Base-by-base conservation (phyloP, 768 basidiomycete genomes). In the Pleurotus pulmonarius region DNA sequence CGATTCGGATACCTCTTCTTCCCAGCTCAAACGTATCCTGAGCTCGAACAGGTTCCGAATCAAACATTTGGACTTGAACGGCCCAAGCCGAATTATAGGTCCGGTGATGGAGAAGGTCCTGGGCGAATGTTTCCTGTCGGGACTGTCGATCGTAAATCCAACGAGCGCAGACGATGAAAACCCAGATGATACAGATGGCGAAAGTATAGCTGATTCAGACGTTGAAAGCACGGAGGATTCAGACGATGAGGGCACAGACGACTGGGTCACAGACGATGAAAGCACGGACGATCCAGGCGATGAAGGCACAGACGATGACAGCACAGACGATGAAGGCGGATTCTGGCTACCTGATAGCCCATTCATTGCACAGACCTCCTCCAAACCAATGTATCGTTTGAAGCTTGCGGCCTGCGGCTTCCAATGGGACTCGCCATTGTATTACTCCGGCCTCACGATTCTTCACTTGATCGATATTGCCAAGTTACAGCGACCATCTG, bases 261-360 rank as follows among this genome's bases (percentile, higher is more conserved):
- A 26, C 26, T 2, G 7, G 4, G 4, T 5, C 26, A 26, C 26
- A 26, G 26, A 26, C 7, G 26, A 26, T 7, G 26, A 26, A 26
- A 26, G 7, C 26, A 5, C 26, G 7, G 26, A 26, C 7, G 26
- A 26, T 26, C 26, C 26, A 26, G 26, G 7, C 7, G 26, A 26
- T 26, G 26, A 26, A 26, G 26, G 26, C 26, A 22, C 12, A 16
- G 45, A 12, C 3, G 45, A 46, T 46, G 47, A 29, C n/a, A n/a
- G 26, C 26, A 22, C 12, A 16, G 45, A 12, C 3, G 45, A 46
- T 46, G 47, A 29, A 15, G 13, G 12, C 25, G 47, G 26, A 15
- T 16, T 52, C 38, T 52, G 29, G 49, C 38, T 52, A 20, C 38
- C 49, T n/a, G 49, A 52, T 20, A 52, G 49, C 37, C 49, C 49